phyloP scores from a whole-genome alignment of 1,139 yeast genomes.

The Suhomyces ambrosiae region DNA sequence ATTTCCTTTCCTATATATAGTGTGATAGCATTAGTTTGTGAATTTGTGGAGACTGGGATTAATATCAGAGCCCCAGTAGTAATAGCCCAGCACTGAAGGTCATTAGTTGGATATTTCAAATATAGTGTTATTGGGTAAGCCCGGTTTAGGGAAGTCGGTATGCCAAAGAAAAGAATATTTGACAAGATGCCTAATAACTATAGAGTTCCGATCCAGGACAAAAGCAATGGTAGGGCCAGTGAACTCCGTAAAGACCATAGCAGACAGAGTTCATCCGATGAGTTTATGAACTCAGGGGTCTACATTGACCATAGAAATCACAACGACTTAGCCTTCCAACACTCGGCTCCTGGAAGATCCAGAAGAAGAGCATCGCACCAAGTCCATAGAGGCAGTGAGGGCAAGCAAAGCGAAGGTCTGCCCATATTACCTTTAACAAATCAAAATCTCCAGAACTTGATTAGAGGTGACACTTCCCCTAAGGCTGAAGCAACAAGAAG shows the following conservation, averaged over 20 bases:
- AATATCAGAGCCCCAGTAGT: neutral
- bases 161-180: neutral
- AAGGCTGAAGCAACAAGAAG: conserved; percentile 11
- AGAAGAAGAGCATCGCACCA: conserved; percentile 26
- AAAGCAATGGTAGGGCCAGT: neutral
- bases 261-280: conserved; percentile 13
- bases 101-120: too few relatives aligned
- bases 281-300: conserved; percentile 22
- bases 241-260: conserved; percentile 4
- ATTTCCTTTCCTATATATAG: too few relatives aligned
- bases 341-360: conserved; percentile 37
- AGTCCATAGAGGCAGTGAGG: neutral
- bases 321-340: conserved; percentile 32
- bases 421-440: conserved; percentile 39
- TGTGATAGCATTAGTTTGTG: too few relatives aligned
- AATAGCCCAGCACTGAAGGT: too few relatives aligned
- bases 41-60: too few relatives aligned
- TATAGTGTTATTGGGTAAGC: too few relatives aligned
- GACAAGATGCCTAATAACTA: neutral
- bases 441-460: conserved; percentile 35
- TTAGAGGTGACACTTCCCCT: conserved; percentile 12
- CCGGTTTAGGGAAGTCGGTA: too few relatives aligned
- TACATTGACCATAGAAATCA: conserved; percentile 39
- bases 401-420: conserved; percentile 2
- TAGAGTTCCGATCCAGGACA: neutral